phyloP scores from a whole-genome alignment of 2,329 filamentous ascomycete species.

The Delphinella strobiligena region DNA sequence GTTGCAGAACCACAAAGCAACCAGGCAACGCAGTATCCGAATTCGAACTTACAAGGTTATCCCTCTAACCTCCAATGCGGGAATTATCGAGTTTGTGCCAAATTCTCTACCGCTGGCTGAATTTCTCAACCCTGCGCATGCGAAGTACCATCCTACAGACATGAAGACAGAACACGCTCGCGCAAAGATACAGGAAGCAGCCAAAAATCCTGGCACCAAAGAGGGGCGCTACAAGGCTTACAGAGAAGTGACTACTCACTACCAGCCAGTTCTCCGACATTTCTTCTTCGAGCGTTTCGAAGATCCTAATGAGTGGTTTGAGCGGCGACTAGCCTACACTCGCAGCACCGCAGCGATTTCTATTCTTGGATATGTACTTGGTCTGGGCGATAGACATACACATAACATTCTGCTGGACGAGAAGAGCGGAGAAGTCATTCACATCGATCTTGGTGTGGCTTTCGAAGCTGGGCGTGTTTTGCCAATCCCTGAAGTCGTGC shows the following conservation, averaged over 20 bases:
- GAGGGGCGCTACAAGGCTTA: conserved; percentile 65
- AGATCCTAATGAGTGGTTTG: conserved; percentile 94
- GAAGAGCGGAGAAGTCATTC: conserved; percentile 82
- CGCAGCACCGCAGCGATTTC: conserved; percentile 89
- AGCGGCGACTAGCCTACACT: conserved; percentile 77
- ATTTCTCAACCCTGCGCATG: conserved; percentile 82
- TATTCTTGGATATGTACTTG: conserved; percentile 85
- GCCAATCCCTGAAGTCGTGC: conserved; percentile 88
- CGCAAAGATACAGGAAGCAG: conserved; percentile 64
- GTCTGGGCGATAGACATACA: conserved; percentile 85
- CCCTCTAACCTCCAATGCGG: conserved; percentile 70
- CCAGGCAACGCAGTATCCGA: conserved; percentile 74
- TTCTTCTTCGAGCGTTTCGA: conserved; percentile 95
- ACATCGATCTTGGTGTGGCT: conserved; percentile 92
- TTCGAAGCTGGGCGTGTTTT: conserved; percentile 96
- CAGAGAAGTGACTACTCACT: conserved; percentile 64
- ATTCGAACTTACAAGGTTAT: conserved; percentile 97
- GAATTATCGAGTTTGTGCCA: conserved; percentile 93
- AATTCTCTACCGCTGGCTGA: conserved; percentile 88
- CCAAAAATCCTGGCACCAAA: conserved; percentile 47
- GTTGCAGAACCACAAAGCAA: conserved; percentile 72
- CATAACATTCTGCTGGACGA: conserved; percentile 94
- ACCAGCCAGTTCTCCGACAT: conserved; percentile 87
- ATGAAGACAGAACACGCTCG: conserved; percentile 65
- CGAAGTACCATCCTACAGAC: conserved; percentile 74